phyloP scores from a whole-genome alignment of 176 grass and related monocot genomes.

The Echinochloa phyllopogon region DNA sequence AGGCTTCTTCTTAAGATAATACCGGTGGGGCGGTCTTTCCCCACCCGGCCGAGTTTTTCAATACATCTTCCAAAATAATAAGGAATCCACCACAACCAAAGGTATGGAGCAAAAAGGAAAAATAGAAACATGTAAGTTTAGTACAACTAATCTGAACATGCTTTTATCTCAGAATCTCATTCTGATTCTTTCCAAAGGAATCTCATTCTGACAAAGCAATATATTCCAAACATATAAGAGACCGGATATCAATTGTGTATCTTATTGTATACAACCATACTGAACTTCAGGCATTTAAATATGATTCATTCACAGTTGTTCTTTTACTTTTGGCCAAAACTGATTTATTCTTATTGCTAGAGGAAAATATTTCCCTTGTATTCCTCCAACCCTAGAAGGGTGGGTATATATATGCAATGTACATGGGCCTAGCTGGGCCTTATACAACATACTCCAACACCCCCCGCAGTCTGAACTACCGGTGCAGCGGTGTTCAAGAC shows the following conservation, averaged over 20 bases:
- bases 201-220: background rate
- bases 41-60: too few relatives aligned
- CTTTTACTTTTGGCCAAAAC: background rate
- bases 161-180: slow-evolving; percentile 2
- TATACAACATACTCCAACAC: too few relatives aligned
- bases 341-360: too few relatives aligned
- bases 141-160: background rate
- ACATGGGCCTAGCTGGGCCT: too few relatives aligned
- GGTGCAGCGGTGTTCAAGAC: too few relatives aligned
- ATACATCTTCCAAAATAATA: background rate
- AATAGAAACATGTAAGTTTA: background rate
- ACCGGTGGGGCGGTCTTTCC: too few relatives aligned
- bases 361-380: too few relatives aligned
- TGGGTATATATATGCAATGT: too few relatives aligned
- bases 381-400: too few relatives aligned
- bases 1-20: too few relatives aligned
- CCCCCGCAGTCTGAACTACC: too few relatives aligned
- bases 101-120: background rate
- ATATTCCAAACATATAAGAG: background rate
- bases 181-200: background rate
- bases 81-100: background rate
- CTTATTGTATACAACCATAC: background rate
- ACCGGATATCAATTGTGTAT: background rate
- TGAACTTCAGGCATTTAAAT: background rate
- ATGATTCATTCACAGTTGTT: background rate